These are phyloP conservation scores for Trichoderma koningii DNA, from an alignment of 2,329 filamentous ascomycete species.

Conservation along the genomic window DNA sequence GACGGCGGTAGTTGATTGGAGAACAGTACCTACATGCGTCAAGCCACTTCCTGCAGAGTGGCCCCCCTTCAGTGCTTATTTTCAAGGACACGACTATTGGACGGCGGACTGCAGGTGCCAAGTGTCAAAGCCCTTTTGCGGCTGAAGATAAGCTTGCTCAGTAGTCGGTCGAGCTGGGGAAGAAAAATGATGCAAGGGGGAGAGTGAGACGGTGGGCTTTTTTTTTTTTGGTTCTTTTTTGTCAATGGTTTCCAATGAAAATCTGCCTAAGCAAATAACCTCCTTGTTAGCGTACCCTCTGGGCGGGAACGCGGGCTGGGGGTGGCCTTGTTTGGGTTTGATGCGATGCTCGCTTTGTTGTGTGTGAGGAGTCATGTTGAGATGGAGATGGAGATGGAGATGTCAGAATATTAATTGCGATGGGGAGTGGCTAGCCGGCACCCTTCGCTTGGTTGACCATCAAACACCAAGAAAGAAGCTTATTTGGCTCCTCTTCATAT, in stretches of 20 bases:
- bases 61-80: background rate
- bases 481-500: no score
- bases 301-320: no score
- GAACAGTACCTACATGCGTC: background rate
- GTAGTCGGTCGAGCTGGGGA: background rate
- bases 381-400: no score
- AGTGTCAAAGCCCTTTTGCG: slow-evolving; percentile 1
- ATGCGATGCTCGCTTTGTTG: no score
- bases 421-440: no score
- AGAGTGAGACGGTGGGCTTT: background rate
- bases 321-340: no score
- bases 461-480: no score
- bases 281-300: no score
- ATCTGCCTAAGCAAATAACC: no score
- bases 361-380: no score
- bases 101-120: background rate
- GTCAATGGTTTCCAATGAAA: background rate
- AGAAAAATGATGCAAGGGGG: slow-evolving; percentile 9
- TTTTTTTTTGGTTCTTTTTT: background rate
- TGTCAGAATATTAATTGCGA: no score
- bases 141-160: slow-evolving; percentile 18
- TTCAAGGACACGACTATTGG: background rate
- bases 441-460: no score
- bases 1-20: slow-evolving; percentile 5
- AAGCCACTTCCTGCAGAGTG: slow-evolving; percentile 14